Base-by-base conservation (phyloP, 2,329 filamentous ascomycete genomes). In the Penicillium verrucosum region DNA sequence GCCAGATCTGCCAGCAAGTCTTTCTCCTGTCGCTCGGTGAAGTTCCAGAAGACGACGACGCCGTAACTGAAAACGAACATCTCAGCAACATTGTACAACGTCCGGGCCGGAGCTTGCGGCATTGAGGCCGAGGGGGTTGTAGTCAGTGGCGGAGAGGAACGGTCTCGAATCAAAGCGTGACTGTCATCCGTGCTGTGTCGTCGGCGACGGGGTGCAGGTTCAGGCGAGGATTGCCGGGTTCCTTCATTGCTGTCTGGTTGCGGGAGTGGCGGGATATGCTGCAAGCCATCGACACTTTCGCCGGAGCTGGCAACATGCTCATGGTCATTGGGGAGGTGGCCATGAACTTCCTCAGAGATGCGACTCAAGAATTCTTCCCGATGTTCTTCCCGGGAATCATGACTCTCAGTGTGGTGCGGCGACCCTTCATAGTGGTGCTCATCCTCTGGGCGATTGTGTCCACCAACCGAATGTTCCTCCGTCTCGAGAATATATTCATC, bases 1-100 rank as follows among this genome's bases (percentile, higher is more conserved):
- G 92, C 94, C 52, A 99, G 80, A 73, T 99, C 94, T 38, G 94
- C 94, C 23, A 99, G 83, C 45, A 97, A 90, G 67, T 97, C 92
- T 75, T 96, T 97, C 73, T 99, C 94, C 72, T 99, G 94, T 62
- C 88, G 85, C 73, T 96, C 92, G 11, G 90, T 93, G 67, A 99
- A 97, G 73, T 99, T 99, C 94, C 94, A 99, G 72, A 99, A 96
- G 5, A 99, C 94, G 0, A 94, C 93, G 0, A 99, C 93, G 21
- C 94, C 94, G 70, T 99, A 99, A 16, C 90, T 93, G 74, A 95
- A 97, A 66, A 99, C 88, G 71, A 96, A 97, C 85, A 97, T 90
- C 76, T 99, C 94, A 41, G 90, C 93, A 70, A 96, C 70, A 40
- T 72, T 69, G 57, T 73, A 72, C 91, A 54, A 87, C 83, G 68